Evolutionary conservation across 352 stramenopile genomes (phyloP), one percentile per base, ranked within the genome.

Genomic region (Pythium volutum): DNA sequence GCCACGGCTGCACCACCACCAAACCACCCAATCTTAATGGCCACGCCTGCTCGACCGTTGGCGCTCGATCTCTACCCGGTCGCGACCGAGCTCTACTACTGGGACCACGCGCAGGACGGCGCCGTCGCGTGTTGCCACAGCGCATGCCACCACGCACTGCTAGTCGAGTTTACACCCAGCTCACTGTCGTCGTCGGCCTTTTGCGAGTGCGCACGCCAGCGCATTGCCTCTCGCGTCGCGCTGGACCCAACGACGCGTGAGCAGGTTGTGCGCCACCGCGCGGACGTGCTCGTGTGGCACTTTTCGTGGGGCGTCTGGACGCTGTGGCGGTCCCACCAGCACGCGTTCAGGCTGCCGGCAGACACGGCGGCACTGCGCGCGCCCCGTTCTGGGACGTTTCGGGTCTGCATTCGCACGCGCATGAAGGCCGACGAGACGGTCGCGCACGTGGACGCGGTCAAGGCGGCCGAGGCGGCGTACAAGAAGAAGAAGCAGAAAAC

Each of bases 11-110:
- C 33, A 39, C 22, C 15, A 14, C 16, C n/a, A n/a, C n/a, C n/a
- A n/a, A n/a, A n/a, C n/a, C n/a, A n/a, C n/a, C n/a, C n/a, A n/a
- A n/a, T n/a, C n/a, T n/a, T n/a, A n/a, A n/a, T n/a, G n/a, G n/a
- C n/a, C n/a, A n/a, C n/a, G n/a, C n/a, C n/a, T n/a, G n/a, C n/a
- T n/a, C n/a, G n/a, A n/a, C n/a, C n/a, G n/a, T n/a, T 27, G 11
- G 27, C 31, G 20, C 47, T 64, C 23, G 34, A 51, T 8, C 25
- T 64, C 16, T 42, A 50, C 45, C 56, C 47, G 12, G 18, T 14
- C 16, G 18, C 14, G 5, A 47, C 6, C 6, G 22, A 27, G 11
- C 36, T 56, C 6, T 51, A 31, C 33, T 51, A 57, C 47, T 39
- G 49, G 36, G 47, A 51, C 36, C 25, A 42, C n/a, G 31, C 49